phyloP scores from a whole-genome alignment of 345 rosid genomes.

The Punica granatum region DNA sequence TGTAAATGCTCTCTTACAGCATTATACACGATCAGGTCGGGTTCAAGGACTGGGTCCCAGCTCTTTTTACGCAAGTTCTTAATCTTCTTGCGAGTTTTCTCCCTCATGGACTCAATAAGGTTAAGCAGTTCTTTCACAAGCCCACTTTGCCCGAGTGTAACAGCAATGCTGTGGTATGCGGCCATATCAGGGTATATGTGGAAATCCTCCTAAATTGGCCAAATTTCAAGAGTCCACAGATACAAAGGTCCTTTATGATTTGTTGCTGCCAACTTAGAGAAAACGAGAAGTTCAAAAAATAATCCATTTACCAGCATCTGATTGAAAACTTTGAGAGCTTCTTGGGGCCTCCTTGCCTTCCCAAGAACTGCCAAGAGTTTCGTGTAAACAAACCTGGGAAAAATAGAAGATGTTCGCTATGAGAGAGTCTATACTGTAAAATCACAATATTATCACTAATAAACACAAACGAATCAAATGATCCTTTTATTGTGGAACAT shows the following conservation, averaged over 20 bases:
- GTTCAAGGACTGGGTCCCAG: conserved; percentile 84
- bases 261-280: neutral
- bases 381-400: conserved; percentile 89
- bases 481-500: neutral
- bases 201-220: conserved; percentile 53
- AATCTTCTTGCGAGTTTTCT: conserved; percentile 46
- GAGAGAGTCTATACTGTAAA: neutral
- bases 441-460: neutral
- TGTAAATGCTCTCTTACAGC: conserved; percentile 46
- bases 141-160: conserved; percentile 88
- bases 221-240: conserved; percentile 10
- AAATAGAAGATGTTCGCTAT: conserved; percentile 3
- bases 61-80: conserved; percentile 41
- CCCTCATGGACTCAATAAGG: conserved; percentile 69
- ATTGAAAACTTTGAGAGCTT: conserved; percentile 63
- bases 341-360: conserved; percentile 55
- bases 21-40: conserved; percentile 82
- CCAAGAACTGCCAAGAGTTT: conserved; percentile 81
- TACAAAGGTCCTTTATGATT: neutral
- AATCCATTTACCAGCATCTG: conserved; percentile 62
- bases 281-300: conserved; percentile 6
- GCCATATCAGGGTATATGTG: conserved; percentile 87
- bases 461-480: neutral
- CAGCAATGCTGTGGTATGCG: conserved; percentile 72
- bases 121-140: conserved; percentile 60